These are phyloP conservation scores for Mesembryanthemum crystallinum DNA, from an alignment of 148 eudicot species.

Conservation along the genomic window DNA sequence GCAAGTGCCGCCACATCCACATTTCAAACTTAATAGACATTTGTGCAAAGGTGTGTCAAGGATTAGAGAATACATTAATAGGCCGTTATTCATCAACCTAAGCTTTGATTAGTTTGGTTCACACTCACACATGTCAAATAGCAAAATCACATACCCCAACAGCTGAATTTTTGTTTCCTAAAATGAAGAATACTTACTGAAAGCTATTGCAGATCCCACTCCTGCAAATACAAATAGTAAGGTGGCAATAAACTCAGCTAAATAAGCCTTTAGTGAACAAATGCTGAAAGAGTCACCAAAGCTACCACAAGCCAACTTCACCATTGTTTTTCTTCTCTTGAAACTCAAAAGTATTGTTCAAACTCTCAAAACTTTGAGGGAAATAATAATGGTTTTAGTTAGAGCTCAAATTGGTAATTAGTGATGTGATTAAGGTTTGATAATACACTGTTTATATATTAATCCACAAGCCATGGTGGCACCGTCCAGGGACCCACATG, in stretches of 20 bases:
- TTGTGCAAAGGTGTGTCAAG: too few relatives aligned
- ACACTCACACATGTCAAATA: too few relatives aligned
- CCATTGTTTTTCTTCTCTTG: constrained; percentile 37
- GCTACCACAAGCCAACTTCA: constrained; percentile 64
- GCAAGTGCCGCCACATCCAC: too few relatives aligned
- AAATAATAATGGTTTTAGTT: not conserved
- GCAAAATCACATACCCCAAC: too few relatives aligned
- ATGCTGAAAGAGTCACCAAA: constrained; percentile 64
- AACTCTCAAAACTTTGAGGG: not conserved
- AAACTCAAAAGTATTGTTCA: not conserved
- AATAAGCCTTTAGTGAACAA: constrained; percentile 50
- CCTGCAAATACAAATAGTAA: constrained; percentile 82
- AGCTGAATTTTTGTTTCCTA: not conserved
- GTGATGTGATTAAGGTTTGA: not conserved
- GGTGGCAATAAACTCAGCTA: constrained; percentile 85
- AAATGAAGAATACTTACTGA: constrained; percentile 37
- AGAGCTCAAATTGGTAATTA: not conserved
- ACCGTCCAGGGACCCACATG: constrained; percentile 23
- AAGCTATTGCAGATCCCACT: constrained; percentile 80
- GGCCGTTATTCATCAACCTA: too few relatives aligned
- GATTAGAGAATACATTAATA: too few relatives aligned
- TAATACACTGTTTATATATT: constrained; percentile 25
- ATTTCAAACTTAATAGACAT: too few relatives aligned
- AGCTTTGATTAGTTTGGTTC: too few relatives aligned
- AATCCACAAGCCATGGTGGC: constrained; percentile 14